These are phyloP conservation scores for Globisporangium parvum DNA, from an alignment of 352 stramenopile genomes.

Conservation along the genomic window DNA sequence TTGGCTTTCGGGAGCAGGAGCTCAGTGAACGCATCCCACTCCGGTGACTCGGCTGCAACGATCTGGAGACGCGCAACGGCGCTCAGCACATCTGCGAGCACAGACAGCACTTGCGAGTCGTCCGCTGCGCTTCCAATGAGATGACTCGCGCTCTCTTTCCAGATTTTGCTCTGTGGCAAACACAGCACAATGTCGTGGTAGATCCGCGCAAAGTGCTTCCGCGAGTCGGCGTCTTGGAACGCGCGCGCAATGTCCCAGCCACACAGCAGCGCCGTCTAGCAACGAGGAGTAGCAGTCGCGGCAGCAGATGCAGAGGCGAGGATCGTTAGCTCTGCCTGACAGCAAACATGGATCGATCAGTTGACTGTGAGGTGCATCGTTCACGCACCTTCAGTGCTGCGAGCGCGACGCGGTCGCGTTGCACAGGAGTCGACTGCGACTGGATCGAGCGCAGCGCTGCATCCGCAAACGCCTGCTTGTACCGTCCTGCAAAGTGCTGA, in stretches of 20 bases:
- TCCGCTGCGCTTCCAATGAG: constrained; percentile 26
- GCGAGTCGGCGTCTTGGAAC: constrained; percentile 27
- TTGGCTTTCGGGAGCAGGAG: constrained; percentile 34
- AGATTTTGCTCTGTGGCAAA: constrained; percentile 33
- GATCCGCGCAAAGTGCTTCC: constrained; percentile 26
- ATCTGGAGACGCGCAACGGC: constrained; percentile 31
- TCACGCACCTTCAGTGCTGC: constrained; percentile 23
- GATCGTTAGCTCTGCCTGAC: background rate
- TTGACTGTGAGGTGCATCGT: too few species aligned
- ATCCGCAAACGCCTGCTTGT: constrained; percentile 11
- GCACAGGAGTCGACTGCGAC: constrained; percentile 1
- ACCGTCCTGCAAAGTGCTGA: background rate
- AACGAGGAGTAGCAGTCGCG: background rate
- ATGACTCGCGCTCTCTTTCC: constrained; percentile 25
- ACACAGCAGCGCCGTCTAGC: constrained; percentile 29
- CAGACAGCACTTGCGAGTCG: constrained; percentile 25
- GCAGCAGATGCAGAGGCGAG: too few species aligned
- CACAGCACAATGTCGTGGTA: constrained; percentile 41
- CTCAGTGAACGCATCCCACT: constrained; percentile 48
- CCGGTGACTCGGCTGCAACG: constrained; percentile 21
- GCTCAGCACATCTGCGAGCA: constrained; percentile 31
- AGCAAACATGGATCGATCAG: background rate
- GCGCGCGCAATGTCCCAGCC: constrained; percentile 41
- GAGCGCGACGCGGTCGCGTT: constrained; percentile 7
- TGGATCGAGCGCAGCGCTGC: constrained; percentile 7